phyloP scores from a whole-genome alignment of 2,329 filamentous ascomycete species.

The Cladosporium sp. region DNA sequence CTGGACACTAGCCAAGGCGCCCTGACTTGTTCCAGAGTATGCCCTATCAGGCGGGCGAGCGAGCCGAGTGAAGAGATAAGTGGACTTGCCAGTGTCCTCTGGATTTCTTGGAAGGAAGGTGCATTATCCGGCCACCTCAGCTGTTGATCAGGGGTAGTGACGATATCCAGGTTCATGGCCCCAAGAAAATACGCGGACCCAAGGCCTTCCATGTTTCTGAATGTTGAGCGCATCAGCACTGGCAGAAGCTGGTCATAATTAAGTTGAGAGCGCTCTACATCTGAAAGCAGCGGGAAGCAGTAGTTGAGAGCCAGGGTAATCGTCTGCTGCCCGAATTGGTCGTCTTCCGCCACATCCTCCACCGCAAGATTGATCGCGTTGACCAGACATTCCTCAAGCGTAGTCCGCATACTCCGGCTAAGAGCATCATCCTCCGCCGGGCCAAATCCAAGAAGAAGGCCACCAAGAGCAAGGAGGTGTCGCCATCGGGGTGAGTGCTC shows the following conservation, averaged over 20 bases:
- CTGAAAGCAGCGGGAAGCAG: slow-evolving; percentile 66
- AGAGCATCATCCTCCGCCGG: slow-evolving; percentile 58
- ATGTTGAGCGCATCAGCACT: slow-evolving; percentile 61
- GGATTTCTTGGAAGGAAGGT: slow-evolving; percentile 56
- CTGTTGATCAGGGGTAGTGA: slow-evolving; percentile 46
- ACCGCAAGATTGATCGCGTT: slow-evolving; percentile 73
- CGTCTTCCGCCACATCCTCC: slow-evolving; percentile 48
- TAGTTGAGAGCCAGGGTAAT: slow-evolving; percentile 72
- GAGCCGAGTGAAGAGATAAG: slow-evolving; percentile 64
- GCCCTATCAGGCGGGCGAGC: slow-evolving; percentile 60
- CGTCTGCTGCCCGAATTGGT: slow-evolving; percentile 43
- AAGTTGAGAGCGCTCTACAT: slow-evolving; percentile 53
- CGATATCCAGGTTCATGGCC: slow-evolving; percentile 63
- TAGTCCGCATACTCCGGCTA: slow-evolving; percentile 58
- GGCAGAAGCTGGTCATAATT: slow-evolving; percentile 67
- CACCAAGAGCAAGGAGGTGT: slow-evolving; percentile 74
- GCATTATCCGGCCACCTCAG: slow-evolving; percentile 61
- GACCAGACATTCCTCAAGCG: slow-evolving; percentile 68
- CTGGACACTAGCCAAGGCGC: slow-evolving; percentile 46
- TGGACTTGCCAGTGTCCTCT: slow-evolving; percentile 55
- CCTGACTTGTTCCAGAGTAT: slow-evolving; percentile 55
- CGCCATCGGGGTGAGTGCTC: slow-evolving; percentile 68
- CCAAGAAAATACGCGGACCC: slow-evolving; percentile 71
- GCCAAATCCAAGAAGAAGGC: slow-evolving; percentile 72
- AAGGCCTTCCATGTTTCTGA: slow-evolving; percentile 67